phyloP scores from a whole-genome alignment of 2,329 filamentous ascomycete genomes.

The Apiospora rasikravindrae region DNA sequence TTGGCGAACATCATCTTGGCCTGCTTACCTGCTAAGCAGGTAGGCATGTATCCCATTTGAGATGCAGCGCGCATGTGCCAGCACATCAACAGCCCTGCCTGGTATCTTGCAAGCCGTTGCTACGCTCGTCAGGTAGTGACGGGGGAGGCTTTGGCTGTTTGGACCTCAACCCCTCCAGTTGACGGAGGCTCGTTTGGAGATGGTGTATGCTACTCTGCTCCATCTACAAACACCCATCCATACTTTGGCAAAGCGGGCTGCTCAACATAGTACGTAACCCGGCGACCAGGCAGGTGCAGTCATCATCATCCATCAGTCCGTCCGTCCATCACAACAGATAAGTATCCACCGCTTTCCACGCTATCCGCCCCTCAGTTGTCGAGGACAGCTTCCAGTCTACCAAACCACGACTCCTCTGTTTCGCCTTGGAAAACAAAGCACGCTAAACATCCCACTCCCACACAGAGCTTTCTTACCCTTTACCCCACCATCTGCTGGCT shows the following conservation, averaged over 20 bases:
- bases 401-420: no score
- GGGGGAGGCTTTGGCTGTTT: neutral
- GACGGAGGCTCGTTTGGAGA: conserved; percentile 1
- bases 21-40: neutral
- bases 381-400: conserved; percentile 3
- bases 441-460: conserved; percentile 20
- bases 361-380: conserved; percentile 17
- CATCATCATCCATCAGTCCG: neutral
- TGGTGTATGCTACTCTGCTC: neutral
- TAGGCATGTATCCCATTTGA: neutral
- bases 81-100: conserved; percentile 11
- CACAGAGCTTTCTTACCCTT: conserved; percentile 5
- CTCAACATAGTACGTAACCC: neutral
- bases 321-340: neutral
- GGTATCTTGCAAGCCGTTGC: neutral
- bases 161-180: neutral
- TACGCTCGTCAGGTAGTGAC: neutral
- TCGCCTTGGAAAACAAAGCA: conserved; percentile 15
- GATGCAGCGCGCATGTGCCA: conserved; percentile 11
- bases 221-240: neutral
- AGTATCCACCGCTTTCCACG: conserved; percentile 16
- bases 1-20: neutral
- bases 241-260: neutral
- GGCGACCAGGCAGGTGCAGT: neutral
- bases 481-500: conserved; percentile 18